phyloP scores from a whole-genome alignment of 2,329 filamentous ascomycete genomes.

The Dendrostoma leiphaemia region DNA sequence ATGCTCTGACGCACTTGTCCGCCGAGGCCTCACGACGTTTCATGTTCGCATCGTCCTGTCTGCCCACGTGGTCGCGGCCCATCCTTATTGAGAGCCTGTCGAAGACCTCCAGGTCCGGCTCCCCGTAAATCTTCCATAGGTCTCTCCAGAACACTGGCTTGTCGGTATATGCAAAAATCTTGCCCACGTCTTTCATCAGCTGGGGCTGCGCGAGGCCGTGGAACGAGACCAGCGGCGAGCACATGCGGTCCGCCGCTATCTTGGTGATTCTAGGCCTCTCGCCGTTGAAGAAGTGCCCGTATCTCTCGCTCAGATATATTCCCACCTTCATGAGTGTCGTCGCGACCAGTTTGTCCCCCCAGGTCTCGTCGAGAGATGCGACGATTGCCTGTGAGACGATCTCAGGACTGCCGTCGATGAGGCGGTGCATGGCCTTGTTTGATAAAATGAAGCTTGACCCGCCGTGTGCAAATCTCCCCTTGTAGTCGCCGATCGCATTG shows the following conservation, averaged over 20 bases:
- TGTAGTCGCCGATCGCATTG: constrained; percentile 57
- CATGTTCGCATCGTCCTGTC: constrained; percentile 40
- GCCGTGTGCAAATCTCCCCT: constrained; percentile 54
- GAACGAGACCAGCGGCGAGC: constrained; percentile 53
- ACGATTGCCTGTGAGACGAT: constrained; percentile 43
- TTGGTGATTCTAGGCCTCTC: constrained; percentile 48
- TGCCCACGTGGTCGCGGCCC: constrained; percentile 50
- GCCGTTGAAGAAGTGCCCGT: constrained; percentile 55
- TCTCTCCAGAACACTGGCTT: constrained; percentile 48
- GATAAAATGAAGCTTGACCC: constrained; percentile 55
- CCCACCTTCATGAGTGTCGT: constrained; percentile 52
- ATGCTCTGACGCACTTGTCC: constrained; percentile 42
- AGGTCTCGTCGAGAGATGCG: constrained; percentile 49
- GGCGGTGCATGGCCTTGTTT: constrained; percentile 43
- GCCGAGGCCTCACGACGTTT: constrained; percentile 34
- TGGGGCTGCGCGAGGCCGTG: constrained; percentile 45
- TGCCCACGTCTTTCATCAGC: constrained; percentile 45
- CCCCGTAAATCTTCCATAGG: constrained; percentile 48
- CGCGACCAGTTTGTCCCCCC: constrained; percentile 54
- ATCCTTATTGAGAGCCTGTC: constrained; percentile 33
- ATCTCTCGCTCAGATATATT: constrained; percentile 54
- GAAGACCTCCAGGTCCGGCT: constrained; percentile 37
- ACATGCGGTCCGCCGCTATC: constrained; percentile 49
- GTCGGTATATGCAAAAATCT: constrained; percentile 35
- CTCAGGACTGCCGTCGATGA: constrained; percentile 41